phyloP scores from a whole-genome alignment of 306 rosid genomes.

The Senna siamea region DNA sequence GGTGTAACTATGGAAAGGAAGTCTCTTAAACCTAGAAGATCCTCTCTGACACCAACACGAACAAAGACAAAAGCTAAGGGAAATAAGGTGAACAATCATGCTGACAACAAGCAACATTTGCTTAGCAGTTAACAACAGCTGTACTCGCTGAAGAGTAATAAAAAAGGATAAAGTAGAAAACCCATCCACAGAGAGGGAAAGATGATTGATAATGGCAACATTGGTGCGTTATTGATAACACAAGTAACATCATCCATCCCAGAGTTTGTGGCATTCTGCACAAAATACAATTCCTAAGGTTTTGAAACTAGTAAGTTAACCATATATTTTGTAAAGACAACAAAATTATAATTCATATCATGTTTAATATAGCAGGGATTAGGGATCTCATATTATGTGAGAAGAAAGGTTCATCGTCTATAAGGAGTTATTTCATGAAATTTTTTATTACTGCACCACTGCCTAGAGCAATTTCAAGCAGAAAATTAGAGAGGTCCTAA shows the following conservation, averaged over 20 bases:
- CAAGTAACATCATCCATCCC: neutral
- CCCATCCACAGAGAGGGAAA: constrained; percentile 5
- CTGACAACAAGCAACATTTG: neutral
- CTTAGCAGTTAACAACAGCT: neutral
- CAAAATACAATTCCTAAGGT: neutral
- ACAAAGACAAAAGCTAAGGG: neutral
- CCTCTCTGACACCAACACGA: too few relatives aligned
- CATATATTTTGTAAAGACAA: neutral
- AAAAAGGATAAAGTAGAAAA: constrained; percentile 15
- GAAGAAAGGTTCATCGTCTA: neutral
- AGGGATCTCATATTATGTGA: neutral
- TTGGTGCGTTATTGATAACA: neutral
- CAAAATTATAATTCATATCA: neutral
- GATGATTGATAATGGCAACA: neutral
- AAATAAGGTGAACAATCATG: neutral
- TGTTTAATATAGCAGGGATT: neutral
- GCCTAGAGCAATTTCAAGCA: neutral
- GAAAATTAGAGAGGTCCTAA: neutral
- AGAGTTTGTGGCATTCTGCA: neutral
- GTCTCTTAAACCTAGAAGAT: too few relatives aligned
- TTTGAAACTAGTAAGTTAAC: neutral
- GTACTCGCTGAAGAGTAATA: neutral
- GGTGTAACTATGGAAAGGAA: too few relatives aligned
- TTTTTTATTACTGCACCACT: neutral
- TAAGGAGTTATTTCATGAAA: neutral